Evolutionary conservation across 108 stramenopile species (phyloP), one percentile per base, ranked within the genome.

Genomic region (Epithemia pelagica): DNA sequence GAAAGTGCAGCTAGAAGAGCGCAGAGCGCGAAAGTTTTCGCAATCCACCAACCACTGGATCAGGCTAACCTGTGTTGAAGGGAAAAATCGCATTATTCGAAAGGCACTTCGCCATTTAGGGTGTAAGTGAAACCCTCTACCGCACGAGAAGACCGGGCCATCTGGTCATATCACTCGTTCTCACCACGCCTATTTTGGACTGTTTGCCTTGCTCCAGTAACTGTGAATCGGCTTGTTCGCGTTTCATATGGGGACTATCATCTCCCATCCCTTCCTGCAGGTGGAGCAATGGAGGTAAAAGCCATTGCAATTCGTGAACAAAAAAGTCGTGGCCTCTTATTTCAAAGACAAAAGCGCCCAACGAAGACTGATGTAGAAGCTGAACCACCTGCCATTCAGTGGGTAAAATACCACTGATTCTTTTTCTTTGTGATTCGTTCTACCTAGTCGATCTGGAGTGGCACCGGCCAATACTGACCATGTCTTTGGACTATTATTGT

Each of bases 71-170:
- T 86, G 85, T 31, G 66, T 73, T 0, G 85, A 90, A 66, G 88
- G 88, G 1, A 89, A 89, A 55, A 89, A 89, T 74, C 77, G 90
- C 31, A 85, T 87, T 65, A 76, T 92, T 58, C 84, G 90, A 32
- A 86, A 86, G 10, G 82, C 85, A 10, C 69, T 92, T 30, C 66
- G 67, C 10, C 64, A 83, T 27, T 56, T 88, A 32, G 90, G 90
- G 18, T 66, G 71, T 76, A 77, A 62, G 79, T 71, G 27, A 22
- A 8, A 1, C 23, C 18, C 54, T 24, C 0, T 58, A 23, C 21
- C 20, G 8, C 8, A 19, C 58, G n/a, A 19, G 10, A 10, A 18
- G 21, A 15, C 20, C 52, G 20, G 52, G 20, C 52, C n/a, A n/a
- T 52, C 52, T 22, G 10, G 15, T 58, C 10, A 23, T 24, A 10